Percentiles rank a stretch among this genome's conserved stretches.
Conservation (phyloP, 371 early-diverging fungal genomes). For the Syncephalastrum monosporum region DNA sequence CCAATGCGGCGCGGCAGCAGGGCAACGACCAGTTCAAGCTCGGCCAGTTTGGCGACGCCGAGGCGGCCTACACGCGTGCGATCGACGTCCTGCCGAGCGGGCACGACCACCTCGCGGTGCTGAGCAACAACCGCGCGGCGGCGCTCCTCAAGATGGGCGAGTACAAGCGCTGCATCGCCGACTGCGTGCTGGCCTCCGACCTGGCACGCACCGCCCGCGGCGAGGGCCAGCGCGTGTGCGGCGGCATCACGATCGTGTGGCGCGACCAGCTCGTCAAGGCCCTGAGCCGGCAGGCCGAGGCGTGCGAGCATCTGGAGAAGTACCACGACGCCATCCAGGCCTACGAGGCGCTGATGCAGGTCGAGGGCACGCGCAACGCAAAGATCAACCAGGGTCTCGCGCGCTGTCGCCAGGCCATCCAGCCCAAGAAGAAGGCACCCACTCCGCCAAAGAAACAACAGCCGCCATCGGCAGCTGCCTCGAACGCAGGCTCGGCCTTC, state of each 20-base stretch:
- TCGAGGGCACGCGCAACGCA: constrained; percentile 42
- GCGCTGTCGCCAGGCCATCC: constrained; percentile 35
- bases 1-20: constrained; percentile 49
- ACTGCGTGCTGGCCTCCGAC: constrained; percentile 54
- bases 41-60: constrained; percentile 88
- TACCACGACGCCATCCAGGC: constrained; percentile 73
- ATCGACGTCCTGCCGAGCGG: constrained; percentile 55
- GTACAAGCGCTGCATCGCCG: constrained; percentile 65
- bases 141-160: constrained; percentile 85
- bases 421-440: constrained; percentile 15
- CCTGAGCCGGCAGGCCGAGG: constrained; percentile 72
- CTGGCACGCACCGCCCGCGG: constrained; percentile 39
- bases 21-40: constrained; percentile 87
- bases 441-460: neutral
- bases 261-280: constrained; percentile 71
- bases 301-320: constrained; percentile 78
- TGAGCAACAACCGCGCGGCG: constrained; percentile 90
- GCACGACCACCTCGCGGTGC: constrained; percentile 62
- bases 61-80: constrained; percentile 70
- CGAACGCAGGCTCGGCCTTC: constrained; percentile 12
- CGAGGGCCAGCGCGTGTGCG: constrained; percentile 25
- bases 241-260: constrained; percentile 40
- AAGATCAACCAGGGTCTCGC: constrained; percentile 43
- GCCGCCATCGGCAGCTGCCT: constrained; percentile 6
- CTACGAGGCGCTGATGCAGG: constrained; percentile 61